phyloP scores from a whole-genome alignment of 768 basidiomycete species.

The Serendipita sp. region DNA sequence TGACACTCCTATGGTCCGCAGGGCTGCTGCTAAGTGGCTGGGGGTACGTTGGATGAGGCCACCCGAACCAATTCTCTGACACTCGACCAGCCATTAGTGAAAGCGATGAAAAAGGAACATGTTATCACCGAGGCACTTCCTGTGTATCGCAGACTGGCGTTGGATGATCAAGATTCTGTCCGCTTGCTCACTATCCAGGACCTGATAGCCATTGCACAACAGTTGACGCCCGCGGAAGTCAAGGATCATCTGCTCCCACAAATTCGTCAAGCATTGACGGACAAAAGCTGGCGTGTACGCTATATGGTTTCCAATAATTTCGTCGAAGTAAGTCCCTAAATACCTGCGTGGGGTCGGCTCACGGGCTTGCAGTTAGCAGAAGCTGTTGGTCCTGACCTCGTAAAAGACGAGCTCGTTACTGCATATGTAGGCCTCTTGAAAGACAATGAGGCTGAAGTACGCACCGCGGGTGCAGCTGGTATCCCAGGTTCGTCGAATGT shows the following conservation, averaged over 20 bases:
- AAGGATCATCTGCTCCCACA: constrained; percentile 80
- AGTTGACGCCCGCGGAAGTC: constrained; percentile 72
- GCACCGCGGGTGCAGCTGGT: constrained; percentile 89
- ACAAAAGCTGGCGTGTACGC: constrained; percentile 97
- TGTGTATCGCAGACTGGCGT: constrained; percentile 82
- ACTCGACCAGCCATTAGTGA: constrained; percentile 48
- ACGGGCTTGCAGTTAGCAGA: constrained; percentile 58
- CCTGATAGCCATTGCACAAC: constrained; percentile 79
- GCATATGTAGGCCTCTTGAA: constrained; percentile 90
- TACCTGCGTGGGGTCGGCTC: constrained; percentile 5
- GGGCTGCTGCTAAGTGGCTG: constrained; percentile 91
- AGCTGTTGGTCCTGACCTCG: constrained; percentile 75
- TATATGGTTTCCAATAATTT: constrained; percentile 98
- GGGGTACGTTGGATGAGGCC: constrained; percentile 40
- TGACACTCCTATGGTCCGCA: constrained; percentile 96
- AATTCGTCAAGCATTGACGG: constrained; percentile 72
- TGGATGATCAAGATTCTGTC: constrained; percentile 97
- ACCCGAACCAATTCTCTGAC: constrained; percentile 6
- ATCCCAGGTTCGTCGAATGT: constrained; percentile 64
- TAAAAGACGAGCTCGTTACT: constrained; percentile 82
- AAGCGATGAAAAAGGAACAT: constrained; percentile 61
- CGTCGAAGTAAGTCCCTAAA: constrained; percentile 49
- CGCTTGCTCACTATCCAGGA: constrained; percentile 89
- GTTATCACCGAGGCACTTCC: constrained; percentile 78
- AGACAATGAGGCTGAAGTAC: constrained; percentile 96